Evolutionary conservation across 1,284 basidiomycete species (phyloP).

Genomic region (Neonothopanus nambi): DNA sequence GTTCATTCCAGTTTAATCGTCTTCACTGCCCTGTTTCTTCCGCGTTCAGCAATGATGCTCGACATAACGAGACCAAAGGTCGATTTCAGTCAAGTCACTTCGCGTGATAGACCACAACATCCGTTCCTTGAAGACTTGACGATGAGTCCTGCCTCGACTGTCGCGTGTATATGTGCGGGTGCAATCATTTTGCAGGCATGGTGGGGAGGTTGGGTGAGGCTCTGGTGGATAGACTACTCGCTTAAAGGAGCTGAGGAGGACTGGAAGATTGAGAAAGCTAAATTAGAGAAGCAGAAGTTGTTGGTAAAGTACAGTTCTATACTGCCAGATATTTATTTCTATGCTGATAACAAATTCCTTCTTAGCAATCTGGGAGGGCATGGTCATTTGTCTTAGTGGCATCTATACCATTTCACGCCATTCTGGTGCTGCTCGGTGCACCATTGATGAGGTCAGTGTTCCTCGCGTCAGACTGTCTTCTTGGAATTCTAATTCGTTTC

Average conservation of each 20-base stretch:
- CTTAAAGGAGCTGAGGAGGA: constrained; percentile 34
- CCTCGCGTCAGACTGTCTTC: constrained; percentile 10
- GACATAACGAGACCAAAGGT: constrained; percentile 31
- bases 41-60: constrained; percentile 55
- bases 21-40: constrained; percentile 68
- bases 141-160: constrained; percentile 56
- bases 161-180: constrained; percentile 63
- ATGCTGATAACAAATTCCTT: background rate
- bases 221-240: constrained; percentile 47
- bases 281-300: constrained; percentile 39
- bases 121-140: constrained; percentile 70
- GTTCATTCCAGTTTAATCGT: constrained; percentile 68
- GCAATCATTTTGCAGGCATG: constrained; percentile 61
- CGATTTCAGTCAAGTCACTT: constrained; percentile 38
- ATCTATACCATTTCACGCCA: constrained; percentile 47
- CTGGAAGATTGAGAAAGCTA: constrained; percentile 41
- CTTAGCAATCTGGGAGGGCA: constrained; percentile 50
- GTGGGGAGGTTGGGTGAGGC: constrained; percentile 71
- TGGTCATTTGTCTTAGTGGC: constrained; percentile 51
- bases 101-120: constrained; percentile 63
- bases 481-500: constrained; percentile 14
- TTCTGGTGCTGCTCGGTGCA: constrained; percentile 75
- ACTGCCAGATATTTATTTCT: background rate
- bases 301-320: constrained; percentile 31
- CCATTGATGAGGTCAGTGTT: constrained; percentile 57